phyloP scores from a whole-genome alignment of 1,284 basidiomycete genomes.

The Vanrija sp. region DNA sequence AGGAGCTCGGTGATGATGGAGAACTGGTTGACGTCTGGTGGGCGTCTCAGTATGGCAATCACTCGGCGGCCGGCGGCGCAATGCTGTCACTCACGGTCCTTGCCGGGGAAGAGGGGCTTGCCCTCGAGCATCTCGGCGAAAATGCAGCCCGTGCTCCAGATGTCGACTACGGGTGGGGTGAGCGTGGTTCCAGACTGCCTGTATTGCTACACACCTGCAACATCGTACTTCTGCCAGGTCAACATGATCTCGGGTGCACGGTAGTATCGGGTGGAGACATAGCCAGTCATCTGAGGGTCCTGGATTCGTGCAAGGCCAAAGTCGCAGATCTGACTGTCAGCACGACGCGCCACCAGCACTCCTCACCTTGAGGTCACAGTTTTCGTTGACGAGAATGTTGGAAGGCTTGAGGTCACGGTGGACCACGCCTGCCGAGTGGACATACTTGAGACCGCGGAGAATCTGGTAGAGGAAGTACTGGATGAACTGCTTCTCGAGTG shows the following conservation, averaged over 20 bases:
- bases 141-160: constrained; percentile 99
- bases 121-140: constrained; percentile 99
- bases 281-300: constrained; percentile 99
- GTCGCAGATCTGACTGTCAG: constrained; percentile 75
- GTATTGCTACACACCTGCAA: constrained; percentile 59
- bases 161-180: constrained; percentile 62
- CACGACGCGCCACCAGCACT: constrained; percentile 44
- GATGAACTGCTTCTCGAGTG: constrained; percentile 99
- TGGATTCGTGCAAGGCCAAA: constrained; percentile 88
- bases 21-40: constrained; percentile 96
- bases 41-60: not conserved
- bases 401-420: constrained; percentile 99
- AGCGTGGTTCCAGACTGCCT: constrained; percentile 1
- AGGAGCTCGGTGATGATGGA: constrained; percentile 98
- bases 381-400: constrained; percentile 99
- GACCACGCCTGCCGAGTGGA: constrained; percentile 98
- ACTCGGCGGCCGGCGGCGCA: too few relatives aligned
- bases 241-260: constrained; percentile 99
- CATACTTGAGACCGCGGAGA: constrained; percentile 96
- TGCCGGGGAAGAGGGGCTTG: constrained; percentile 97
- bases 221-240: constrained; percentile 99
- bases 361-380: constrained; percentile 79
- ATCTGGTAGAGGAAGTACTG: constrained; percentile 99
- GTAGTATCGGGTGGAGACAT: constrained; percentile 98
- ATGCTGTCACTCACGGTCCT: constrained; percentile 64